Evolutionary conservation across 345 rosid species (phyloP).

Genomic region (Garcia nutans): DNA sequence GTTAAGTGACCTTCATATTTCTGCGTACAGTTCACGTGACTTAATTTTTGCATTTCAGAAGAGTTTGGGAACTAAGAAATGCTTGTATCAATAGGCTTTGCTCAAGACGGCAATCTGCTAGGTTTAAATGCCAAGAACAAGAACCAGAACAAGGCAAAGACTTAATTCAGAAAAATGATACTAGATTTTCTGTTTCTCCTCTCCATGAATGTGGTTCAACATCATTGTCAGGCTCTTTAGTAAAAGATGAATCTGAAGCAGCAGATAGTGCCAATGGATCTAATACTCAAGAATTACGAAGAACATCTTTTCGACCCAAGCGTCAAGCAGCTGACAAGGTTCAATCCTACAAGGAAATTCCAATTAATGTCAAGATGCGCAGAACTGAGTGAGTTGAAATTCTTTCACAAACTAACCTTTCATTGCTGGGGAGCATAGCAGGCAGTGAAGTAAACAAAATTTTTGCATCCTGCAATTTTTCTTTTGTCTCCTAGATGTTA

Average conservation of each 20-base stretch:
- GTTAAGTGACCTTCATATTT: constrained; percentile 18
- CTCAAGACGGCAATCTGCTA: constrained; percentile 13
- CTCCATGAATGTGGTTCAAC: constrained; percentile 12
- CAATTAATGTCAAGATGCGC: constrained; percentile 67
- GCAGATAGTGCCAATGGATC: constrained; percentile 10
- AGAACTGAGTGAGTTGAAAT: constrained; percentile 30
- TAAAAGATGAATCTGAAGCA: constrained; percentile 22
- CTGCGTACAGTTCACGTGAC: no score
- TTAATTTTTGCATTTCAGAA: not conserved
- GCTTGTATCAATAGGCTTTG: constrained; percentile 11
- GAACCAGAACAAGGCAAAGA: constrained; percentile 31
- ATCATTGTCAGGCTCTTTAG: not conserved
- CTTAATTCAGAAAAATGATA: constrained; percentile 23
- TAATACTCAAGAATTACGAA: constrained; percentile 36
- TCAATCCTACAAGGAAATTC: constrained; percentile 71
- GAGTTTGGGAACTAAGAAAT: not conserved
- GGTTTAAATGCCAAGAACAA: constrained; percentile 14
- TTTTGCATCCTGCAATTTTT: not conserved
- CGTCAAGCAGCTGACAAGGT: constrained; percentile 58
- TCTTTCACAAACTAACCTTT: constrained; percentile 7
- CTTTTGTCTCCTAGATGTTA: not conserved
- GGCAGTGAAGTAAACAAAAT: not conserved
- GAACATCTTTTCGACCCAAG: constrained; percentile 43
- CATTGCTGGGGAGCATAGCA: constrained; percentile 13
- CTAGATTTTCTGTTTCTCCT: constrained; percentile 31